Percentiles rank a stretch among this genome's conserved stretches.
phyloP scores from a whole-genome alignment of 2,329 filamentous ascomycete genomes.

The Emergomyces pasteurianus region DNA sequence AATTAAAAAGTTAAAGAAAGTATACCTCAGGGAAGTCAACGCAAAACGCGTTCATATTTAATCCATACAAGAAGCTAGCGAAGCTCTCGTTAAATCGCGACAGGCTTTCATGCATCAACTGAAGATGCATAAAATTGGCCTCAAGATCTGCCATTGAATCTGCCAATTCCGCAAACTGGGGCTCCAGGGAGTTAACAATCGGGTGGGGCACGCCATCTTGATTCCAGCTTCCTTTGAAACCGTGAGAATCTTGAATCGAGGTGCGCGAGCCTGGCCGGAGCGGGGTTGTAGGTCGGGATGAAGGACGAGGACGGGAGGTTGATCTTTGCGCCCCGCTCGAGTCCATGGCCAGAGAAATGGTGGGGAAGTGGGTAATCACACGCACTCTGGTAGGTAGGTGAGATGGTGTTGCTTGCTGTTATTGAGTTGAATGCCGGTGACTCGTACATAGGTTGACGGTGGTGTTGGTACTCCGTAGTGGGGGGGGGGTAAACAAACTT shows the following conservation, averaged over 20 bases:
- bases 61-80: conserved; percentile 82
- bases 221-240: conserved; percentile 31
- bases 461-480: no score
- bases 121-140: conserved; percentile 93
- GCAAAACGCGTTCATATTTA: conserved; percentile 99
- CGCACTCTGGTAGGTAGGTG: neutral
- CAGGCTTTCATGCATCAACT: conserved; percentile 91
- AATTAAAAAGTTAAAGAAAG: neutral
- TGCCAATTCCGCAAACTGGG: conserved; percentile 81
- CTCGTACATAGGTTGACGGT: no score
- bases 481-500: no score
- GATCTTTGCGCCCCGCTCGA: conserved; percentile 33
- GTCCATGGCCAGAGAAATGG: conserved; percentile 15
- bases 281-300: conserved; percentile 78
- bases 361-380: neutral
- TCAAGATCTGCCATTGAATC: conserved; percentile 93
- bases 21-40: conserved; percentile 88
- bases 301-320: conserved; percentile 48
- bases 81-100: conserved; percentile 93
- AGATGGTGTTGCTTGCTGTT: neutral
- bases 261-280: conserved; percentile 81
- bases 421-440: neutral
- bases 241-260: conserved; percentile 68
- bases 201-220: conserved; percentile 41
- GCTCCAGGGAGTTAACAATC: conserved; percentile 65